phyloP scores from a whole-genome alignment of 140 eudicot species.

The Artemisia princeps region DNA sequence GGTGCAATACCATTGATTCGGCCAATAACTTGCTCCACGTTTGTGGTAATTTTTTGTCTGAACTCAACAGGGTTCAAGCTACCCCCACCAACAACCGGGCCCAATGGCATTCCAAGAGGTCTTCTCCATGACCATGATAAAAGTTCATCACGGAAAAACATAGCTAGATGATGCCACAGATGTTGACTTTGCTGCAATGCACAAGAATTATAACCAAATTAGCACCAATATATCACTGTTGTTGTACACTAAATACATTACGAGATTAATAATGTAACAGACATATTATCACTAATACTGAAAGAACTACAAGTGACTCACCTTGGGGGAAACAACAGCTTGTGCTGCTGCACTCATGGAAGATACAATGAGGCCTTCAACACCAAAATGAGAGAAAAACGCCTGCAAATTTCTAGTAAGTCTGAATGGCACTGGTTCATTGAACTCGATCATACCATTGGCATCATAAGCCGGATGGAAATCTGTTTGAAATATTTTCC shows the following conservation, averaged over 20 bases:
- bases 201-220: slow-evolving; percentile 1
- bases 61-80: slow-evolving; percentile 73
- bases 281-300: too few species aligned
- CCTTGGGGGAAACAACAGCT: slow-evolving; percentile 93
- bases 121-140: slow-evolving; percentile 98
- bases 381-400: slow-evolving; percentile 93
- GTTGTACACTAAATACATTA: neutral
- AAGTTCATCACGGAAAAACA: slow-evolving; percentile 98
- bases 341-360: slow-evolving; percentile 96
- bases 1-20: slow-evolving; percentile 81
- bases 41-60: slow-evolving; percentile 66
- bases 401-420: slow-evolving; percentile 89
- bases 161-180: slow-evolving; percentile 89
- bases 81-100: slow-evolving; percentile 73
- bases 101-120: slow-evolving; percentile 78
- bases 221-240: slow-evolving; percentile 6
- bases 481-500: slow-evolving; percentile 92
- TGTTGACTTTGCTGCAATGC: slow-evolving; percentile 86
- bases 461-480: slow-evolving; percentile 96
- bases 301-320: slow-evolving; percentile 19
- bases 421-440: slow-evolving; percentile 94
- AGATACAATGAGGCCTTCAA: slow-evolving; percentile 90
- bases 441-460: slow-evolving; percentile 93
- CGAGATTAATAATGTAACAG: neutral
- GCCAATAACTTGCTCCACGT: slow-evolving; percentile 70